phyloP scores from a whole-genome alignment of 768 basidiomycete genomes.

The Boletus rex-veris region DNA sequence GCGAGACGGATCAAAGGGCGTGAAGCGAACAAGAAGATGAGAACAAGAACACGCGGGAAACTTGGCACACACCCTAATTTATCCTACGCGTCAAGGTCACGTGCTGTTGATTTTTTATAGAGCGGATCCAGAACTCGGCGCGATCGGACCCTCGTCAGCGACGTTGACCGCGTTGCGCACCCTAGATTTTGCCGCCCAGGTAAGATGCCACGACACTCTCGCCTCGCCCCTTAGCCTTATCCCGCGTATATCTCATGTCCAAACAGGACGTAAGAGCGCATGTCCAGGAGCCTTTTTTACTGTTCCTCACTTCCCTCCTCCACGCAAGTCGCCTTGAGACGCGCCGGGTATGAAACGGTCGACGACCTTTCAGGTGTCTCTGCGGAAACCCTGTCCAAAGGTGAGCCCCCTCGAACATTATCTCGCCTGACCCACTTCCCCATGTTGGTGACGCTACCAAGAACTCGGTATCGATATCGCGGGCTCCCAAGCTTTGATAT shows the following conservation, averaged over 20 bases:
- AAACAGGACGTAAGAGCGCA: neutral
- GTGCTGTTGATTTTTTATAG: slow-evolving; percentile 19
- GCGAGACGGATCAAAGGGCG: slow-evolving; percentile 20
- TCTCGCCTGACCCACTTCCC: neutral
- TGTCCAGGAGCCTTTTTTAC: slow-evolving; percentile 47
- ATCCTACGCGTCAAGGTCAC: slow-evolving; percentile 30
- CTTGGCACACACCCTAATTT: slow-evolving; percentile 17
- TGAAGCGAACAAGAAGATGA: slow-evolving; percentile 24
- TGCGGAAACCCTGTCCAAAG: slow-evolving; percentile 47
- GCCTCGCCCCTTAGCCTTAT: neutral
- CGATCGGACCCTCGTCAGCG: neutral
- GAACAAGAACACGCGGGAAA: slow-evolving; percentile 30
- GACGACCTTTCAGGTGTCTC: slow-evolving; percentile 46
- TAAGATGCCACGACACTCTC: slow-evolving; percentile 3
- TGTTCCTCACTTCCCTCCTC: slow-evolving; percentile 42
- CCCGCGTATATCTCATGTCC: neutral
- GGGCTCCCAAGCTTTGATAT: slow-evolving; percentile 46
- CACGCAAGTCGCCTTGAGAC: slow-evolving; percentile 44
- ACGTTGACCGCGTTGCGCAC: neutral
- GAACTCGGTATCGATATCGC: slow-evolving; percentile 48
- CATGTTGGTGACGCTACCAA: slow-evolving; percentile 22
- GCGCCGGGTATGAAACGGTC: slow-evolving; percentile 56
- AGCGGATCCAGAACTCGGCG: neutral
- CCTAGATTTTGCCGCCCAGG: slow-evolving; percentile 1
- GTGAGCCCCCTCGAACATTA: slow-evolving; percentile 29